Conservation (phyloP, 106 monocot species). For the Phalaenopsis equestris region DNA sequence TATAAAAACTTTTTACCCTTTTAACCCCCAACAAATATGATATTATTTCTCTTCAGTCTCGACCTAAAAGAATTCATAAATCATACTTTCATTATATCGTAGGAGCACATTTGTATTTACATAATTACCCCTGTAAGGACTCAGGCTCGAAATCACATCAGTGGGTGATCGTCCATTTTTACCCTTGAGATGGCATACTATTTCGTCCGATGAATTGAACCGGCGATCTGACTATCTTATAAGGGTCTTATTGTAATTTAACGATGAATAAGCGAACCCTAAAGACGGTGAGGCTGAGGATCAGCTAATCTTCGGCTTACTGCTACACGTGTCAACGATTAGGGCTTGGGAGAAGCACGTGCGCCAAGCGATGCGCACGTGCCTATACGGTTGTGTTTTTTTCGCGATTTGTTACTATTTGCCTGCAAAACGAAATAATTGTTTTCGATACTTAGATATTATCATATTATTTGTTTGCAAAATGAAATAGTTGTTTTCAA, state of each 20-base stretch:
- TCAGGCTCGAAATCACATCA: not conserved
- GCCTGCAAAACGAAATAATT: not conserved
- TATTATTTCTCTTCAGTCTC: not conserved
- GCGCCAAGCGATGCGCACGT: not conserved
- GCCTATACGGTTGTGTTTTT: not conserved
- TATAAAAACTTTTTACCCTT: not conserved
- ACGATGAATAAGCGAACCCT: not conserved
- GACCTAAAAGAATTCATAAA: not conserved
- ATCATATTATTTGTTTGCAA: too few species aligned
- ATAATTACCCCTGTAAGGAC: not conserved
- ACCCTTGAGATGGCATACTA: not conserved
- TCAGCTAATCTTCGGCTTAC: not conserved
- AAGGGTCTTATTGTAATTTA: not conserved
- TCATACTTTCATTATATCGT: not conserved
- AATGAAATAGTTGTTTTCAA: too few species aligned
- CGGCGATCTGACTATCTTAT: not conserved
- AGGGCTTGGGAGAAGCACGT: not conserved
- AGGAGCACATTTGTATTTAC: not conserved
- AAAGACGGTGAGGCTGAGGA: not conserved
- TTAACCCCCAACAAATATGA: not conserved
- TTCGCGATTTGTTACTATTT: not conserved
- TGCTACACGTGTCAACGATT: not conserved
- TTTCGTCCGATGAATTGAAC: not conserved
- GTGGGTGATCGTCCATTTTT: not conserved
- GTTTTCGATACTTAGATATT: too few species aligned